Conservation (phyloP, 768 basidiomycete genomes). For the Tylopilus felleus region DNA sequence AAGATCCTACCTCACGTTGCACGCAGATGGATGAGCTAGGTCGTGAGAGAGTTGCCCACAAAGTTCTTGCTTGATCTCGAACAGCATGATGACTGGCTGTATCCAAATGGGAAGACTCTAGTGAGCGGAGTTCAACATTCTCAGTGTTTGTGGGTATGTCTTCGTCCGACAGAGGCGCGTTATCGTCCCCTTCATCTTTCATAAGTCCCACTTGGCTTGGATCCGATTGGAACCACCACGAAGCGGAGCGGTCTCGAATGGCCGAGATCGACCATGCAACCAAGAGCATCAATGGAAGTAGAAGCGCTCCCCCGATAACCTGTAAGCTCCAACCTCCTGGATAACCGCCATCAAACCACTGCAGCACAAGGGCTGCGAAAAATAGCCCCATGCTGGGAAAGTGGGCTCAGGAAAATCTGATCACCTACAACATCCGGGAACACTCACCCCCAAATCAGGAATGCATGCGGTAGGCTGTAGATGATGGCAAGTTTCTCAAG, state of each 20-base stretch:
- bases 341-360: slow-evolving; percentile 20
- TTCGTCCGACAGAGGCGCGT: neutral
- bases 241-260: neutral
- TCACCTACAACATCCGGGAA: neutral
- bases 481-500: slow-evolving; percentile 50
- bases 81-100: neutral
- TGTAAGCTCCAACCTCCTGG: neutral
- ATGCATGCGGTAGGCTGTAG: slow-evolving; percentile 53
- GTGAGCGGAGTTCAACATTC: neutral
- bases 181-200: neutral
- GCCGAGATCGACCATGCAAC: neutral
- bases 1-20: neutral
- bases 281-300: neutral
- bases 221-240: slow-evolving; percentile 30
- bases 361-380: slow-evolving; percentile 21
- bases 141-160: neutral
- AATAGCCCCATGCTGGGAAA: slow-evolving; percentile 28
- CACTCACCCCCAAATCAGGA: slow-evolving; percentile 60
- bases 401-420: neutral
- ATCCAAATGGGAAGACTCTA: slow-evolving; percentile 4
- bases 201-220: neutral
- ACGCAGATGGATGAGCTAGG: neutral
- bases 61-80: neutral
- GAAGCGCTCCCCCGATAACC: neutral
- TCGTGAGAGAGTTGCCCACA: neutral